Base-by-base conservation (phyloP, 306 rosid species). In the Quercus berberidifolia region DNA sequence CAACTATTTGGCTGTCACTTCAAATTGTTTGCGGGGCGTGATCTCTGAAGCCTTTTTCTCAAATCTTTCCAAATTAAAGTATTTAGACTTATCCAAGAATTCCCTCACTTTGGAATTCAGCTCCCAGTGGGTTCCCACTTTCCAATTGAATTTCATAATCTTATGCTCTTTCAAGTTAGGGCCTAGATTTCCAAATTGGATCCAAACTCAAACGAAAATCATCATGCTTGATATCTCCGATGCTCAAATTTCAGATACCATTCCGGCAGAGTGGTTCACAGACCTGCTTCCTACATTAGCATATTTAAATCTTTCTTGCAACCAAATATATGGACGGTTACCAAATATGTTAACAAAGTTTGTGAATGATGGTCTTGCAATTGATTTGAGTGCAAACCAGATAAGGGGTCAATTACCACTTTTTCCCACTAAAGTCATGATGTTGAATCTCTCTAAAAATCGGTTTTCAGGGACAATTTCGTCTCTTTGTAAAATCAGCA, bases 281-380 rank as follows among this genome's bases (percentile, higher is more conserved):
- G 1, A 43, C 51, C 51, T 43, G 51, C 51, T 13, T 43, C 51
- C 51, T 9, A 43, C 0, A 8, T 43, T 9, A 10, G 12, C 12
- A 43, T 49, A 18, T 19, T 21, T 86, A 59, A 67, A 80, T 63
- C 85, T 86, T 75, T 83, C 87, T 4, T 15, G 4, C 5, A 86
- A 86, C 35, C 69, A 55, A 18, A 57, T 86, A 31, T n/a, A n/a
- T 41, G 86, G 85, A 2, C 13, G 30, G 17, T 69, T 83, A 62
- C 80, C 77, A 2, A 31, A 80, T 31, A 43, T 11, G 35, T 74
- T 33, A 33, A 33, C 1, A 13, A 67, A 3, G 73, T 77, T 11
- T 5, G 38, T 25, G 52, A 77, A 35, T 11, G 71, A 8, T 5
- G 3, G 31, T 30, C 31, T 30, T 30, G 31, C 31, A 30, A 30